A percentile compares a stretch with the other conserved stretches of the same genome.
These are phyloP conservation scores for Schizosaccharomyces osmophilus DNA, from an alignment of 805 yeast species.

Conservation along the genomic window DNA sequence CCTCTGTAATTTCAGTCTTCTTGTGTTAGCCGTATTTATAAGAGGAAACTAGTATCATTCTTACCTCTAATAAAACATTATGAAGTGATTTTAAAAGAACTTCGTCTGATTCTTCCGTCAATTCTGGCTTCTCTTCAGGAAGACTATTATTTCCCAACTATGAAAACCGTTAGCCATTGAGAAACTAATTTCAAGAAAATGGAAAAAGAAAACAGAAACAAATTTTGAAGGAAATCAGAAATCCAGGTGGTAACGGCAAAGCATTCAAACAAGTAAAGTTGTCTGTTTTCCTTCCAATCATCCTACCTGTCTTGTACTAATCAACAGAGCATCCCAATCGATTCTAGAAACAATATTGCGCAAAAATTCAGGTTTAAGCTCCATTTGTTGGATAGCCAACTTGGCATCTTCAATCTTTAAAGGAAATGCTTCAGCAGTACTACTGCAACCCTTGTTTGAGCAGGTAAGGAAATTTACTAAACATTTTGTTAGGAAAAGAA, in stretches of 20 bases:
- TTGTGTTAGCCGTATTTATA: too few species aligned
- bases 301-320: conserved; percentile 44
- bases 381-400: conserved; percentile 50
- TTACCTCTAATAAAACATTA: conserved; percentile 3
- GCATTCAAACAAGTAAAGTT: too few species aligned
- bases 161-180: background rate
- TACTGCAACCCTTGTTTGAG: conserved; percentile 60
- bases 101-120: conserved; percentile 4
- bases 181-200: background rate
- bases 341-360: conserved; percentile 52
- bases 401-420: conserved; percentile 29
- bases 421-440: conserved; percentile 58
- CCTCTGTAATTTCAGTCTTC: conserved; percentile 54
- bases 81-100: conserved; percentile 5
- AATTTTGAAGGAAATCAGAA: background rate
- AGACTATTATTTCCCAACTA: conserved; percentile 32
- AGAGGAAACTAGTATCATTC: background rate
- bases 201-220: background rate
- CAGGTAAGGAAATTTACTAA: conserved; percentile 95
- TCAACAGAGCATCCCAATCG: conserved; percentile 66
- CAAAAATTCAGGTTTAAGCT: conserved; percentile 61
- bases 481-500: background rate
- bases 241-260: background rate
- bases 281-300: too few species aligned
- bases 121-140: conserved; percentile 36